A percentile compares a stretch with the other conserved stretches of the same genome.
phyloP scores from a whole-genome alignment of 2,329 filamentous ascomycete genomes.

The Penicillium sp. region DNA sequence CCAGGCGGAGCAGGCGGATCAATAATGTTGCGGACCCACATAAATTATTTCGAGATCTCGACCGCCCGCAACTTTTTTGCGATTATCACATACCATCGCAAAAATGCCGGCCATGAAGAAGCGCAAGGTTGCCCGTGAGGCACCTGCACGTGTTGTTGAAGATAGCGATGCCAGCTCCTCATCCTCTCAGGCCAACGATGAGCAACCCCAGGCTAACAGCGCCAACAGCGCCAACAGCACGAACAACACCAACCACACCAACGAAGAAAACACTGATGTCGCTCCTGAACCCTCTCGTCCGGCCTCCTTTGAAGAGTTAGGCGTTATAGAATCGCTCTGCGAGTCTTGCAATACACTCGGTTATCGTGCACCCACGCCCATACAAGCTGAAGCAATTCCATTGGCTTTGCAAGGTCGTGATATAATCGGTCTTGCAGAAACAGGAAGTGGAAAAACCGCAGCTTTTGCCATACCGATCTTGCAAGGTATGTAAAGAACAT shows the following conservation, averaged over 20 bases:
- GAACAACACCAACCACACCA: too few relatives aligned
- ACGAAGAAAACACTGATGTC: not conserved
- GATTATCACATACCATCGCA: conserved; percentile 2
- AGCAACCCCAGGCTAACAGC: conserved; percentile 11
- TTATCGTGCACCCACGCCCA: conserved; percentile 83
- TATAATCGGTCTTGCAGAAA: conserved; percentile 91
- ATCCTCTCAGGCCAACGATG: conserved; percentile 15
- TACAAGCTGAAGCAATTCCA: conserved; percentile 83
- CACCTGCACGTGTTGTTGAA: conserved; percentile 19
- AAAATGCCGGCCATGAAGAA: conserved; percentile 43
- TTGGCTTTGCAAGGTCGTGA: conserved; percentile 75
- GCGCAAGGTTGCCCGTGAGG: conserved; percentile 37
- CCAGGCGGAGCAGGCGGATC: conserved; percentile 36
- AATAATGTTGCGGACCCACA: conserved; percentile 38
- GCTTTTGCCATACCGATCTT: conserved; percentile 92
- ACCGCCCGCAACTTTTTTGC: conserved; percentile 12
- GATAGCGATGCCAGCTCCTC: conserved; percentile 25
- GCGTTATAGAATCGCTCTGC: conserved; percentile 80
- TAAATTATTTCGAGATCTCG: conserved; percentile 29
- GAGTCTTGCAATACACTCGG: conserved; percentile 80
- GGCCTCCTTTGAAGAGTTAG: conserved; percentile 57
- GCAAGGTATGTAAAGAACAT: conserved; percentile 50
- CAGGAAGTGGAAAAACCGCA: conserved; percentile 91
- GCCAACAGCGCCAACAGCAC: conserved; percentile 6
- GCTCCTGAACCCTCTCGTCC: conserved; percentile 9